Evolutionary conservation across 805 yeast species (phyloP).

Genomic region (Sporopachydermia lactativora): DNA sequence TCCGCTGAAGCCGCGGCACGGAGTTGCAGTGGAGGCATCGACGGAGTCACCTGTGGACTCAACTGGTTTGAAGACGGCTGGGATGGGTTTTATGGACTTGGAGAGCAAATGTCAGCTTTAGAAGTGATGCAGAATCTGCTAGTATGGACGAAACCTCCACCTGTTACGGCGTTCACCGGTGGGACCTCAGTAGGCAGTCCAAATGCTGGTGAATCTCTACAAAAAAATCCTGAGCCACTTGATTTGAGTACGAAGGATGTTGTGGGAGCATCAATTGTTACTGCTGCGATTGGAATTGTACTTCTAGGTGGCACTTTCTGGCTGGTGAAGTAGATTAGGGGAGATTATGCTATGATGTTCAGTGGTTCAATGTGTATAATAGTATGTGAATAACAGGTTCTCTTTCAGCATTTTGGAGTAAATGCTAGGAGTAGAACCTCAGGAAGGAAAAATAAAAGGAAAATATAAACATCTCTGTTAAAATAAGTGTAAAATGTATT

Average conservation of each 20-base stretch:
- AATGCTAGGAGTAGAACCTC: too few species aligned
- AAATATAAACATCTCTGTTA: too few species aligned
- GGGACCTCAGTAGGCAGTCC: conserved; percentile 7
- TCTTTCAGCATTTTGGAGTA: too few species aligned
- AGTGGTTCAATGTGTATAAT: too few species aligned
- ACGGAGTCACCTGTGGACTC: conserved; percentile 79
- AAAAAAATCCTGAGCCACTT: neutral
- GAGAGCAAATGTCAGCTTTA: conserved; percentile 82
- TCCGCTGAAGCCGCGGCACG: conserved; percentile 65
- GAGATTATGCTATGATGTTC: neutral
- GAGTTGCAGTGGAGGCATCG: conserved; percentile 78
- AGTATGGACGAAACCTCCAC: conserved; percentile 6
- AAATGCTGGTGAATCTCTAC: conserved; percentile 5
- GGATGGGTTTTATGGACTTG: conserved; percentile 72
- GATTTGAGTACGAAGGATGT: neutral
- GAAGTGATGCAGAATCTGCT: conserved; percentile 37
- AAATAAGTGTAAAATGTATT: too few species aligned
- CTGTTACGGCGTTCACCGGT: conserved; percentile 2
- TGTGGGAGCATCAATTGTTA: neutral
- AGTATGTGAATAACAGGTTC: too few species aligned
- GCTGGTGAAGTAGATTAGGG: neutral
- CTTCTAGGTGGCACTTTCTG: neutral
- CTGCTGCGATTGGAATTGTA: neutral
- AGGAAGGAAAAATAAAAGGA: too few species aligned
- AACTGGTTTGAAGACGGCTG: conserved; percentile 53